Evolutionary conservation across 2,329 filamentous ascomycete genomes (phyloP), one percentile per base, ranked within the genome.

Genomic region (Cercospora sp.): DNA sequence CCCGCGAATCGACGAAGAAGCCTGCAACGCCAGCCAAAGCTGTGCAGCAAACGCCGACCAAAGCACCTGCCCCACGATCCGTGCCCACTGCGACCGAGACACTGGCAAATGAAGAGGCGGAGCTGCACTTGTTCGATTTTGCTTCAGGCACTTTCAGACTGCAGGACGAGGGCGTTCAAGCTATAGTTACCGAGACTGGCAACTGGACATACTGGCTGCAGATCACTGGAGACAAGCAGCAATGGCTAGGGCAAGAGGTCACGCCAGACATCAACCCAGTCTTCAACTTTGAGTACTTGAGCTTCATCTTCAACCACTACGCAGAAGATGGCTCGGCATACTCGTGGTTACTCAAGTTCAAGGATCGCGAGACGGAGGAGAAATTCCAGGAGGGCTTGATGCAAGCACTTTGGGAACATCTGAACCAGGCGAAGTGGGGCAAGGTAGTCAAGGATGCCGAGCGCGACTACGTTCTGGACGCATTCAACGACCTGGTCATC

Each of bases 251-350:
- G 23, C 92, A 97, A 72, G 87, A 90, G 2, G 88, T 99, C 31
- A 85, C 93, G 31, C 90, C 92, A 6, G 95, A 99, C 74, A 93
- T 98, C 80, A 98, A 98, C 75, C 95, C 95, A 0, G 94, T 99
- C 20, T 99, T 98, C 84, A 98, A 98, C 81, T 98, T 97, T 73
- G 95, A 99, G 79, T 98, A 94, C 75, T 85, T 97, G n/a, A 98
- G 94, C 0, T 98, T 98, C 79, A 97, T 99, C 76, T 99, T 99
- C 86, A 99, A 99, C 76, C 93, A 97, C 78, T 98, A 97, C 78
- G 87, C 91, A 13, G 86, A 90, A 40, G 92, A 97, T 79, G 93
- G 94, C 1, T 91, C 91, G 1, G 94, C 95, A 4, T 96, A 94
- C 79, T 99, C 95, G 0, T 99, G 95, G 94, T 86, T 99, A 13